Evolutionary conservation across 1,284 basidiomycete species (phyloP), one percentile per base, ranked within the genome.

Genomic region (Ceratobasidium sp.): DNA sequence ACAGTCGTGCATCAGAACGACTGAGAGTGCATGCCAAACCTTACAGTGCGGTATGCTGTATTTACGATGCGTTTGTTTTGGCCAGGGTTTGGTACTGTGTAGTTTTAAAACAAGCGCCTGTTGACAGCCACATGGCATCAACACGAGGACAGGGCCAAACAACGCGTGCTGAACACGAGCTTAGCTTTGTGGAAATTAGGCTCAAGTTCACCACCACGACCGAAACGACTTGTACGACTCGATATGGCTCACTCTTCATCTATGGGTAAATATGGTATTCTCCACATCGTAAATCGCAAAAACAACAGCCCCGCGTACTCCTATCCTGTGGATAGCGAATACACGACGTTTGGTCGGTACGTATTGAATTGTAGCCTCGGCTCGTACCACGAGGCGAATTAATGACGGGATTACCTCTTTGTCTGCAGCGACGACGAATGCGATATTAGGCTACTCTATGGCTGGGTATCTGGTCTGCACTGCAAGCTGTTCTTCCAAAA

Each of bases 321-420:
- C 0, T 92, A 89, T 76, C 90, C 90, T 13, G 88, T 92, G 77
- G 90, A 92, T 81, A 84, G 87, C 4, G 85, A 87, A 30, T 83
- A 86, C 64, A 82, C 91, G 62, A 89, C 89, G 0, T 88, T 92
- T 79, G 90, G 91, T 50, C 84, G 88, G 74, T 87, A 88, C 77
- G 83, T 59, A 28, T 38, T 50, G 41, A 38, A 9, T 64, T n/a
- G 32, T 57, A 47, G 38, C 47, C 28, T 38, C n/a, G 44, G 21
- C 30, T 57, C 30, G 50, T 57, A 62, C 70, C 59, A 72, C 73
- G 62, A 58, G 70, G 50, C 62, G n/a, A 23, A 38, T 28, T 13
- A 49, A 52, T 47, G 21, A 18, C 47, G 28, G 28, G n/a, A 62
- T n/a, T 46, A 28, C 43, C 13, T 63, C 9, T 55, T 18, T 28